A percentile compares a stretch with the other conserved stretches of the same genome.
Conservation (phyloP, 352 stramenopile genomes). For the Globisporangium megalacanthum region DNA sequence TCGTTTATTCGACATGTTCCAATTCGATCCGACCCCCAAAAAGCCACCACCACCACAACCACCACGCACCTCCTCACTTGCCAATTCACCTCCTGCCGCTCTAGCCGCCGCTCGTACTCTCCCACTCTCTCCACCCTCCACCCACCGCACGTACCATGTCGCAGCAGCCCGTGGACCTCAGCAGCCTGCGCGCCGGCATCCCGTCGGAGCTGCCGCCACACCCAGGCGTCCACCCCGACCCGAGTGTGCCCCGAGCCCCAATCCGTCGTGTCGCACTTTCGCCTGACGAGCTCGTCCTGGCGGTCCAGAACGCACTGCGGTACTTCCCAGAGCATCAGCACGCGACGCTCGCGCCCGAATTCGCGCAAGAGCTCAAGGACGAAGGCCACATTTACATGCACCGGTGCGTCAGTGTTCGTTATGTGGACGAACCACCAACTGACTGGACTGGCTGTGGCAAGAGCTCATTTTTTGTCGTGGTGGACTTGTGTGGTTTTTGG, state of each 20-base stretch:
- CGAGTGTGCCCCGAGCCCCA: constrained; percentile 44
- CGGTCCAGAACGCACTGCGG: constrained; percentile 81
- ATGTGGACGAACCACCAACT: not conserved
- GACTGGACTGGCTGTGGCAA: no score
- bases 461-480: no score
- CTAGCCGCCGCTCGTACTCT: no score
- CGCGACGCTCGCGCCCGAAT: constrained; percentile 65
- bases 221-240: constrained; percentile 47
- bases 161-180: constrained; percentile 33
- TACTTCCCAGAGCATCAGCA: constrained; percentile 83
- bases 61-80: no score
- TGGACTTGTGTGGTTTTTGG: no score
- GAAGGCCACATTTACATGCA: constrained; percentile 92
- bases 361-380: constrained; percentile 82
- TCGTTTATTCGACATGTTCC: no score
- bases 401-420: constrained; percentile 16
- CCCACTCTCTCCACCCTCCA: not conserved
- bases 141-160: not conserved
- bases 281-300: constrained; percentile 60
- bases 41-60: no score
- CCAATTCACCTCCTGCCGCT: no score
- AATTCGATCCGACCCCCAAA: no score
- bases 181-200: constrained; percentile 42
- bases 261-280: constrained; percentile 49
- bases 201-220: constrained; percentile 40